phyloP scores from a whole-genome alignment of 768 basidiomycete genomes.

The Kwoniella mangroviensis region DNA sequence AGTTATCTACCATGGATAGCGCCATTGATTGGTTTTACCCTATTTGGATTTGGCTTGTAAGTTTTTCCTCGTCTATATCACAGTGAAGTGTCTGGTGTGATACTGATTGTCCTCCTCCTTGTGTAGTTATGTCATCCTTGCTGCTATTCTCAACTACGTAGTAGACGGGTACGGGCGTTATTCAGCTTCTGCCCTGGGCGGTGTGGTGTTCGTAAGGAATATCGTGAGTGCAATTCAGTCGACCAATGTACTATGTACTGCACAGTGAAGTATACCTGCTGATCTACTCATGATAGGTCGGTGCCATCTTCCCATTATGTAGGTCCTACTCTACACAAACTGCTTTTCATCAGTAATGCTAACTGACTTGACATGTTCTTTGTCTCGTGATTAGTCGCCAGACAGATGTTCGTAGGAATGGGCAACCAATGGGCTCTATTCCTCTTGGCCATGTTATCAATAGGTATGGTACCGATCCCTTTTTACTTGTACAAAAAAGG shows the following conservation, averaged over 20 bases:
- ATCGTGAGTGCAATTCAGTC: constrained; percentile 25
- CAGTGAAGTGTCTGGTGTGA: not conserved
- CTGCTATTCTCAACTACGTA: constrained; percentile 45
- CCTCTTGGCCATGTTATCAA: constrained; percentile 38
- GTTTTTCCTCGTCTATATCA: not conserved
- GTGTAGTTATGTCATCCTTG: constrained; percentile 35
- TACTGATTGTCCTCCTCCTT: not conserved
- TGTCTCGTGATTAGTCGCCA: constrained; percentile 24
- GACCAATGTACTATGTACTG: no score
- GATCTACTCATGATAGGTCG: constrained; percentile 18
- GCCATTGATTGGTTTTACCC: constrained; percentile 46
- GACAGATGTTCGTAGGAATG: constrained; percentile 44
- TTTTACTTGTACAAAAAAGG: constrained; percentile 44
- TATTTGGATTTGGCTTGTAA: constrained; percentile 47
- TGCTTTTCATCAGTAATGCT: not conserved
- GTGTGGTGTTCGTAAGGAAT: constrained; percentile 41
- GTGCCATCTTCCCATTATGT: constrained; percentile 46
- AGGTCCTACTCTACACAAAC: constrained; percentile 1
- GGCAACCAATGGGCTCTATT: constrained; percentile 50
- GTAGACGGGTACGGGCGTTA: constrained; percentile 49
- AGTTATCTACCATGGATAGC: constrained; percentile 35
- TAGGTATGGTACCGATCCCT: constrained; percentile 43
- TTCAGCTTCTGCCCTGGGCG: constrained; percentile 41
- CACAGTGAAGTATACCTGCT: not conserved
- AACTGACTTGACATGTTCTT: not conserved